phyloP scores from a whole-genome alignment of 2,329 filamentous ascomycete genomes.

The Stemphylium beticola region DNA sequence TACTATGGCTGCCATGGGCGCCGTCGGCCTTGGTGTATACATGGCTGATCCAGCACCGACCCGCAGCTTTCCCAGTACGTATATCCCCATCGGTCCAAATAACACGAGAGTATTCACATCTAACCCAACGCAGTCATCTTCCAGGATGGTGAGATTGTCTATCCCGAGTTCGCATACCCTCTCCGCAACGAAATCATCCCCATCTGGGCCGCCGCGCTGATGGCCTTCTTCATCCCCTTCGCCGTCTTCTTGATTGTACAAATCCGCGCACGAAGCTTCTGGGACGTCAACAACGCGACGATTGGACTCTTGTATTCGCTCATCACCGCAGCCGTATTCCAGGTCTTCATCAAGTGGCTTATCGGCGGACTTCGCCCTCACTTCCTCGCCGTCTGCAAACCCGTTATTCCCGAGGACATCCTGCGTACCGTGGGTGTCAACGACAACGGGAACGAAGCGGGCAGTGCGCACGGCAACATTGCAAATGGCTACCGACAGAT shows the following conservation, averaged over 20 bases:
- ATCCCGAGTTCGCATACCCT: constrained; percentile 74
- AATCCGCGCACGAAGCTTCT: constrained; percentile 63
- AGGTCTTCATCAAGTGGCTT: constrained; percentile 77
- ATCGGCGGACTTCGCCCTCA: constrained; percentile 70
- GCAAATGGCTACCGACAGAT: constrained; percentile 64
- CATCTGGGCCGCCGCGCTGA: constrained; percentile 72
- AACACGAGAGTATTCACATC: not conserved
- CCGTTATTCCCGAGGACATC: constrained; percentile 56
- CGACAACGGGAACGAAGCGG: constrained; percentile 44
- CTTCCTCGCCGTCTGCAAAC: constrained; percentile 74
- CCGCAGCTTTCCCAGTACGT: constrained; percentile 66
- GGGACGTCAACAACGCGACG: constrained; percentile 69
- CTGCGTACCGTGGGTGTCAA: constrained; percentile 15
- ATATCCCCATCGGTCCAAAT: not conserved
- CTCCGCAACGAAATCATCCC: constrained; percentile 65
- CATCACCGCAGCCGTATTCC: constrained; percentile 75
- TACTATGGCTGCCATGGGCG: constrained; percentile 71
- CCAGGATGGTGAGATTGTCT: constrained; percentile 69
- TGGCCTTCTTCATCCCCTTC: constrained; percentile 70
- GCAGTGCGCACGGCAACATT: constrained; percentile 55
- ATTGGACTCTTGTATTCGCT: constrained; percentile 73
- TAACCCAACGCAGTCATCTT: constrained; percentile 58
- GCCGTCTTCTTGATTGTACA: constrained; percentile 69
- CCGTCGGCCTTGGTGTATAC: constrained; percentile 71
- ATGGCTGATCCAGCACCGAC: constrained; percentile 68